Base-by-base conservation (phyloP, 2,329 filamentous ascomycete genomes). In the Fusarium irregulare region DNA sequence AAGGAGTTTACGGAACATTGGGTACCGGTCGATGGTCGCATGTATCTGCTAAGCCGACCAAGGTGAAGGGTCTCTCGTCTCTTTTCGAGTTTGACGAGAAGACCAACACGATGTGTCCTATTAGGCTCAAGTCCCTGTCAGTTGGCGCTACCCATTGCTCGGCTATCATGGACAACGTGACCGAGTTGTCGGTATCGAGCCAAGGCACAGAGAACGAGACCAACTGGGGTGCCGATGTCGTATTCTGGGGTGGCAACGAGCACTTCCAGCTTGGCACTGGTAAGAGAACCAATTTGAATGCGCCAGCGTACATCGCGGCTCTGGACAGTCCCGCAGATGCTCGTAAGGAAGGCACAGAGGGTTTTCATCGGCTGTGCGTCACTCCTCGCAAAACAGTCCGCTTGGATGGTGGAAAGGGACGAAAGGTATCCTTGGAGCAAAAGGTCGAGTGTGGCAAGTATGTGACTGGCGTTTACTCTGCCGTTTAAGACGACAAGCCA, bases 171-270 rank as follows among this genome's bases (percentile, higher is more conserved):
- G 87, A 90, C 76, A 98, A 98, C 77, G 87, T 92, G 30, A 92
- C 92, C 2, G 85, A 89, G 56, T 85, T 94, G 8, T 81, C 84
- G 18, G 86, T 90, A 3, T 82, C 85, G 4, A 78, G 74, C 65
- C 80, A 77, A 56, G 83, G 74, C 18, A 85, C 86, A 2, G 83
- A 88, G 42, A 91, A 92, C 70, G 92, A 94, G 75, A 93, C 90
- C 2, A 94, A 96, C 77, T 97, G 91, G 88, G 96, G 96, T 50
- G 89, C 92, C 7, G 96, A 98, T 78, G 90, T 94, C 30, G 79
- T 98, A 3, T 97, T 93, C 84, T 99, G 94, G 93, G 96, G 96
- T 66, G 93, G 93, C 56, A 99, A 98, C 76, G 94, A 98, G 82
- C 88, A 91, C 78, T 98, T 92, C 79, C 96, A 99, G 81, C 87